These are phyloP conservation scores for Lanmaoa rubissima DNA, from an alignment of 768 basidiomycete genomes.

Conservation along the genomic window DNA sequence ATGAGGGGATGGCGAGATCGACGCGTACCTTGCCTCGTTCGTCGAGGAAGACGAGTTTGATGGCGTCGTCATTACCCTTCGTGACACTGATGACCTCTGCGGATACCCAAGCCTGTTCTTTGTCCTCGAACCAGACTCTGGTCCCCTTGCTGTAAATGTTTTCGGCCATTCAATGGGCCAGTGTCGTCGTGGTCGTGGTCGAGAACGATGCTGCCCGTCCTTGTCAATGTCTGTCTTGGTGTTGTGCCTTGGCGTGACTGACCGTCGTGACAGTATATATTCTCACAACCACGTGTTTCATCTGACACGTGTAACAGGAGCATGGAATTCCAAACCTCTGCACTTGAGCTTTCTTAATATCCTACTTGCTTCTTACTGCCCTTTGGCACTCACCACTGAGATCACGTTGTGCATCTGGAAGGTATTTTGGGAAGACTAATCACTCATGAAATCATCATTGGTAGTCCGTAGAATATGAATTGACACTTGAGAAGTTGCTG, in stretches of 20 bases:
- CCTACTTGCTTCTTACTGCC: too few relatives aligned
- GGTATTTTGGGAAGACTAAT: too few relatives aligned
- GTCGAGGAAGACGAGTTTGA: slow-evolving; percentile 84
- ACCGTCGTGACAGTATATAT: slow-evolving; percentile 16
- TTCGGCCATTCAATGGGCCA: slow-evolving; percentile 77
- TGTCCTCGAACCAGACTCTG: slow-evolving; percentile 91
- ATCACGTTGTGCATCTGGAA: too few relatives aligned
- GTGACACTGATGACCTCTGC: slow-evolving; percentile 73
- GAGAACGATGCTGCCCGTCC: slow-evolving; percentile 2
- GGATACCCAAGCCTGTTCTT: slow-evolving; percentile 91
- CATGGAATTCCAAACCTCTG: too few relatives aligned
- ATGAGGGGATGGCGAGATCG: slow-evolving; percentile 9
- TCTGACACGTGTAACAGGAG: too few relatives aligned
- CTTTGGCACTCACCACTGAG: too few relatives aligned
- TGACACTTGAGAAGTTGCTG: too few relatives aligned
- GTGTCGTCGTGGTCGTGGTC: slow-evolving; percentile 21
- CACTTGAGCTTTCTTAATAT: too few relatives aligned
- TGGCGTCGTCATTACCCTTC: slow-evolving; percentile 65
- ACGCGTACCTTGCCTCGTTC: slow-evolving; percentile 83
- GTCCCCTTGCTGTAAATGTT: slow-evolving; percentile 91
- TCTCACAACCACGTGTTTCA: slow-evolving; percentile 21
- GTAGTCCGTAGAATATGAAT: too few relatives aligned
- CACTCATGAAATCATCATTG: too few relatives aligned
- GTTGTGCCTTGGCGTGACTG: slow-evolving; percentile 20
- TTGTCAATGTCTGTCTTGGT: background rate